phyloP scores from a whole-genome alignment of 306 rosid genomes.

The Prunus campanulata region DNA sequence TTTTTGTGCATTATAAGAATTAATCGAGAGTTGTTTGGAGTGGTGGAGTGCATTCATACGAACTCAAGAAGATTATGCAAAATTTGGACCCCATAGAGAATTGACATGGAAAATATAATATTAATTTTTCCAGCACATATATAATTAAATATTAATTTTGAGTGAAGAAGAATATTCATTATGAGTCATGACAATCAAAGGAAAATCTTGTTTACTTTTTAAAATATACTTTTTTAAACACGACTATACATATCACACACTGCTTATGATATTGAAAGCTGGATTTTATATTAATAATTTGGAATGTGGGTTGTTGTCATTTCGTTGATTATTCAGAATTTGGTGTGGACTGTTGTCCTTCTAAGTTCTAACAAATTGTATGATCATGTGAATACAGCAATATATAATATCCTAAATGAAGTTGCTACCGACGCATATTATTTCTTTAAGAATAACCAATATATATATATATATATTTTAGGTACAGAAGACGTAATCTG shows the following conservation, averaged over 20 bases:
- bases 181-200: slow-evolving; percentile 1
- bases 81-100: slow-evolving; percentile 6
- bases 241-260: not conserved
- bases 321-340: slow-evolving; percentile 7
- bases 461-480: not conserved
- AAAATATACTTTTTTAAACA: not conserved
- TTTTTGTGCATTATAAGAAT: not conserved
- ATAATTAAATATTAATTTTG: not conserved
- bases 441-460: not conserved
- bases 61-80: not conserved
- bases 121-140: not conserved
- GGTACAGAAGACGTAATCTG: slow-evolving; percentile 21
- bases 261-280: not conserved
- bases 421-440: not conserved
- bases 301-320: slow-evolving; percentile 34
- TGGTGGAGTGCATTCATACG: not conserved
- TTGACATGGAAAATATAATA: slow-evolving; percentile 7
- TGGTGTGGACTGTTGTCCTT: slow-evolving; percentile 18
- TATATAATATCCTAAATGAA: not conserved
- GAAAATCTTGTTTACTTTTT: slow-evolving; percentile 4
- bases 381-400: slow-evolving; percentile 5
- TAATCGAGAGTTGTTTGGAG: not conserved
- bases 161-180: slow-evolving; percentile 3
- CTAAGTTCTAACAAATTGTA: not conserved
- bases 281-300: slow-evolving; percentile 1